phyloP scores from a whole-genome alignment of 129 eudicot species.

The Escallonia rubra region DNA sequence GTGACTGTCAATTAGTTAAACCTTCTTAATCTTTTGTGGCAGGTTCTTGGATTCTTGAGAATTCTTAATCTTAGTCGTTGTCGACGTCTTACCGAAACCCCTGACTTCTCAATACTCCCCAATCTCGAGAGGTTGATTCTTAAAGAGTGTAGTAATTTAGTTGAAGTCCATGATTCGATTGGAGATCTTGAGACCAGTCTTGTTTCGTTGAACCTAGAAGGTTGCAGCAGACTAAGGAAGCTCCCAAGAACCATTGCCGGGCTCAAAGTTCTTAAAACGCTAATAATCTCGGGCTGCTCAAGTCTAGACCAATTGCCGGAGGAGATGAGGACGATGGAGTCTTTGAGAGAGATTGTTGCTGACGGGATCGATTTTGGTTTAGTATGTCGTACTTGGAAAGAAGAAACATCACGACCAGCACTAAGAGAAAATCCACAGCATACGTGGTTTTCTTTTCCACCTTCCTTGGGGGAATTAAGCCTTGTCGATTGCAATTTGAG shows the following conservation, averaged over 20 bases:
- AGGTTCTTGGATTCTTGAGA: constrained; percentile 24
- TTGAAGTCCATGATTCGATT: constrained; percentile 21
- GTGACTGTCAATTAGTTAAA: too few species aligned
- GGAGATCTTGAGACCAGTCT: constrained; percentile 10
- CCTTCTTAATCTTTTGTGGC: constrained; percentile 3
- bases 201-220: constrained; percentile 18
- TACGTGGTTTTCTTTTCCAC: background rate
- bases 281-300: constrained; percentile 15
- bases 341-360: constrained; percentile 4
- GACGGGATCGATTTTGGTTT: background rate
- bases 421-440: background rate
- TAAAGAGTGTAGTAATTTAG: constrained; percentile 6
- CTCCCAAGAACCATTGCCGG: constrained; percentile 5
- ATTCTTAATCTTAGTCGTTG: constrained; percentile 33
- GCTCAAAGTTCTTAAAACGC: constrained; percentile 8
- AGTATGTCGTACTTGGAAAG: background rate
- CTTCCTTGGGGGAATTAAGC: background rate
- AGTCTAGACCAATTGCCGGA: background rate
- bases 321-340: background rate
- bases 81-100: background rate
- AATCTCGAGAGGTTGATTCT: constrained; percentile 20
- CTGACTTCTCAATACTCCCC: constrained; percentile 14
- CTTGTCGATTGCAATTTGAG: constrained; percentile 9
- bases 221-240: constrained; percentile 9
- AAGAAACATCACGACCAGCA: too few species aligned